Evolutionary conservation across 352 stramenopile genomes (phyloP), one percentile per base, ranked within the genome.

Genomic region (Thraustotheca clavata): DNA sequence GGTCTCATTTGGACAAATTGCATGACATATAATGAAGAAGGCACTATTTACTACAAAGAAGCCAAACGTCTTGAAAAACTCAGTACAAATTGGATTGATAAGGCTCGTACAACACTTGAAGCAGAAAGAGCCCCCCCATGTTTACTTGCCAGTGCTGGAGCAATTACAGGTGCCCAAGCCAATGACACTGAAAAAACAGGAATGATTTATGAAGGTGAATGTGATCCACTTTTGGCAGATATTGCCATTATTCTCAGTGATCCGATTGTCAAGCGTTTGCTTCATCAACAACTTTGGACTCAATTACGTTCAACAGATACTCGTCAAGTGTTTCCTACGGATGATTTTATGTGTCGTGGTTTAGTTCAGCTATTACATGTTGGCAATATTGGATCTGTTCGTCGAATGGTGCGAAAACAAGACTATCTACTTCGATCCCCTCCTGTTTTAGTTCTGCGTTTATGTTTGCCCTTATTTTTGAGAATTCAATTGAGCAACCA

Each of bases 1-100:
- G 82, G 87, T 48, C 71, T 92, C 20, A 94, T 94, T 77, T 92
- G 91, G 60, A 77, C 81, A 34, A 94, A 94, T 65, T 94, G 86
- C 55, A 77, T 91, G 69, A 84, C 80, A 6, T 94, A 91, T 67
- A 94, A 94, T 50, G 76, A 83, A 2, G 82, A 91, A 52, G 87
- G 79, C 31, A 93, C 86, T 1, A 83, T 94, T 18, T 94, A 91
- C 60, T 91, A 91, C 69, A 94, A 93, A 41, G 83, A 94, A 75
- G 86, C 73, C 49, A 94, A 94, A 62, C 79, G 85, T 38, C 71
- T 94, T 18, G 80, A 81, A 24, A 94, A 92, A 70, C 76, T 83
- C n/a, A 84, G 85, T 24, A 71, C 77, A 27, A 83, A 88, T 48
- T 67, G 91, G n/a, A 84, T 94, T 39, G 81, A 91, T 35, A 83